Evolutionary conservation across 805 yeast species (phyloP).

Genomic region (Candida montana): DNA sequence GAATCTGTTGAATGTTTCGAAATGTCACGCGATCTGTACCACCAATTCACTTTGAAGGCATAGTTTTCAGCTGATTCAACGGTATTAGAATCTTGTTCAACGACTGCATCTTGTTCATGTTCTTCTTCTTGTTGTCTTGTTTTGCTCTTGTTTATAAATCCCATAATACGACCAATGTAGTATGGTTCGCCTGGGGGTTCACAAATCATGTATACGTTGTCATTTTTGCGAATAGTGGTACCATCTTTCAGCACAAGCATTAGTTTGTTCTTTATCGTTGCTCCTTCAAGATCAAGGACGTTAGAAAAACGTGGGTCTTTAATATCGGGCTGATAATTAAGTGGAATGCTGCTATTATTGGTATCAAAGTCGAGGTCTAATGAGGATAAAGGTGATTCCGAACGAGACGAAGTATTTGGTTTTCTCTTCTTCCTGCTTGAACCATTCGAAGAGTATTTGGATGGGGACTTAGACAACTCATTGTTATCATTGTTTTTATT

Average conservation of each 20-base stretch:
- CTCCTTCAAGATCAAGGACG: constrained; percentile 34
- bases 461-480: background rate
- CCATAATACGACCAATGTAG: constrained; percentile 79
- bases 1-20: constrained; percentile 64
- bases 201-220: constrained; percentile 74
- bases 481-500: too few relatives aligned
- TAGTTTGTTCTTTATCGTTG: constrained; percentile 27
- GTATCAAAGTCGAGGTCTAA: constrained; percentile 4
- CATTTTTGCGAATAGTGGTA: constrained; percentile 30
- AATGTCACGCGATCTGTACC: constrained; percentile 82
- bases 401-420: constrained; percentile 1
- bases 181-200: constrained; percentile 96
- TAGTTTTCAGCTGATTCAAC: constrained; percentile 47
- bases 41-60: constrained; percentile 79
- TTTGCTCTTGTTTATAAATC: constrained; percentile 46
- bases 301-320: constrained; percentile 26
- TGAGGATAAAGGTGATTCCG: constrained; percentile 9
- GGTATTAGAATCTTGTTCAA: background rate
- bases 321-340: constrained; percentile 22
- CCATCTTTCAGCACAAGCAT: constrained; percentile 20
- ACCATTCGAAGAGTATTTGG: background rate
- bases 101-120: background rate
- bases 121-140: constrained; percentile 4
- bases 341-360: constrained; percentile 12
- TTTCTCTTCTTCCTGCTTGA: constrained; percentile 2